phyloP scores from a whole-genome alignment of 768 basidiomycete genomes.

The Leucocoprinus leucothites region DNA sequence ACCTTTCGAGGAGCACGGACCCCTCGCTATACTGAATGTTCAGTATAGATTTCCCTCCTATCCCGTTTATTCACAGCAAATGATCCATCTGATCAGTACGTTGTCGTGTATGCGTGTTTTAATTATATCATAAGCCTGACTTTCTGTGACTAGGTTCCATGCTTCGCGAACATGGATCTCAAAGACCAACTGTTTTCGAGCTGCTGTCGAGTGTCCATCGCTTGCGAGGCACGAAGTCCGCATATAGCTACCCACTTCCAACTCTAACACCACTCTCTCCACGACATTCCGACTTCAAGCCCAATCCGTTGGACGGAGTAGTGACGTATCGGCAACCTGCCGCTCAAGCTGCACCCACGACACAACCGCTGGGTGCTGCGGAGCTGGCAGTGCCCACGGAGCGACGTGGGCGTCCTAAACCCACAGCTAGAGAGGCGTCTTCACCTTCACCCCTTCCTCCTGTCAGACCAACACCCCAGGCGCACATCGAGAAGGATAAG shows the following conservation, averaged over 20 bases:
- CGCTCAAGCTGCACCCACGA: conserved; percentile 4
- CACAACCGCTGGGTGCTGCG: neutral
- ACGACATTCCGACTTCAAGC: conserved; percentile 25
- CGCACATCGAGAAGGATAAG: conserved; percentile 16
- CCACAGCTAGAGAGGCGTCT: neutral
- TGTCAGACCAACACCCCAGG: neutral
- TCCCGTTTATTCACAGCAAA: conserved; percentile 78
- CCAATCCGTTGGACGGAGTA: conserved; percentile 20
- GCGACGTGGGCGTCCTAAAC: conserved; percentile 9
- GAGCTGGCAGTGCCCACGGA: neutral
- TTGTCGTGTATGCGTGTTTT: conserved; percentile 7
- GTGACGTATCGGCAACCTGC: conserved; percentile 9
- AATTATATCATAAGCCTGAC: conserved; percentile 11
- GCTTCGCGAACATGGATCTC: conserved; percentile 86
- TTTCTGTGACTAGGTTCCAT: conserved; percentile 62
- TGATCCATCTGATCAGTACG: conserved; percentile 83
- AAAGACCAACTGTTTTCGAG: conserved; percentile 87
- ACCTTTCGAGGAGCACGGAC: conserved; percentile 97
- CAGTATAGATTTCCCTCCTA: conserved; percentile 91
- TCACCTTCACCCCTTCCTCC: neutral
- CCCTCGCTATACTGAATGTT: conserved; percentile 93
- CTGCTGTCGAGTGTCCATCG: conserved; percentile 79
- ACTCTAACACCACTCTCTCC: conserved; percentile 45
- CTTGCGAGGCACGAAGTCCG: conserved; percentile 83
- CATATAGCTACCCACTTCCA: conserved; percentile 64